Evolutionary conservation across 176 grass and related monocot species (phyloP).

Genomic region (Calamus simplicifolius): DNA sequence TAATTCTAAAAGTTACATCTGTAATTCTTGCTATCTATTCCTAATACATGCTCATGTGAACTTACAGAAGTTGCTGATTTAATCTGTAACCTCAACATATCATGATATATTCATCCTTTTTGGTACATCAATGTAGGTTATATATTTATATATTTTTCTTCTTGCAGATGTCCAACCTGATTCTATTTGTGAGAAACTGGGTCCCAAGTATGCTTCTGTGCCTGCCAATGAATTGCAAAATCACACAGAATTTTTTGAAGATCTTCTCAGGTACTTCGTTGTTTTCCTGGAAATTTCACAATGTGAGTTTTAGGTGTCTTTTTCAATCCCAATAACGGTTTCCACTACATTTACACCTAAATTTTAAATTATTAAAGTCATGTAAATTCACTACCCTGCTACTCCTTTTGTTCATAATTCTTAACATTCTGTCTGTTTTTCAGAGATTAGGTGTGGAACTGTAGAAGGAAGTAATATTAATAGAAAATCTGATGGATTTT

Average conservation of each 20-base stretch:
- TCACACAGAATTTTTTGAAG: constrained; percentile 72
- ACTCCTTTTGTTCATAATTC: too few relatives aligned
- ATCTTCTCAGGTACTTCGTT: constrained; percentile 67
- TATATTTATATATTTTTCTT: constrained; percentile 24
- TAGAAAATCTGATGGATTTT: too few relatives aligned
- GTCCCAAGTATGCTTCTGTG: constrained; percentile 83
- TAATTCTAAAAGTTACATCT: constrained; percentile 13
- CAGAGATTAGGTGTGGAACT: too few relatives aligned
- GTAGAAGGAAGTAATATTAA: too few relatives aligned
- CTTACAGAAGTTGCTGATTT: constrained; percentile 3
- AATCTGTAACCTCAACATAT: not conserved
- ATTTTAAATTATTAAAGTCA: too few relatives aligned
- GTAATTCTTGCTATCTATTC: not conserved
- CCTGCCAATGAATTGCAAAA: constrained; percentile 53
- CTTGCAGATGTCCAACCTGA: constrained; percentile 71
- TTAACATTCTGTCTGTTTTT: too few relatives aligned
- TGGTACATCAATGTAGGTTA: not conserved
- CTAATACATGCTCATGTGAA: too few relatives aligned
- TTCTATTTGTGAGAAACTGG: constrained; percentile 77
- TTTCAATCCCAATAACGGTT: too few relatives aligned
- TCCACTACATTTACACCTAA: too few relatives aligned
- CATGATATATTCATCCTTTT: not conserved
- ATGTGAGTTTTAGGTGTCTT: too few relatives aligned
- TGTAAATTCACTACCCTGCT: too few relatives aligned
- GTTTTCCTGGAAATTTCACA: not conserved